phyloP scores from a whole-genome alignment of 2,329 filamentous ascomycete genomes.

The Aspergillus sp. region DNA sequence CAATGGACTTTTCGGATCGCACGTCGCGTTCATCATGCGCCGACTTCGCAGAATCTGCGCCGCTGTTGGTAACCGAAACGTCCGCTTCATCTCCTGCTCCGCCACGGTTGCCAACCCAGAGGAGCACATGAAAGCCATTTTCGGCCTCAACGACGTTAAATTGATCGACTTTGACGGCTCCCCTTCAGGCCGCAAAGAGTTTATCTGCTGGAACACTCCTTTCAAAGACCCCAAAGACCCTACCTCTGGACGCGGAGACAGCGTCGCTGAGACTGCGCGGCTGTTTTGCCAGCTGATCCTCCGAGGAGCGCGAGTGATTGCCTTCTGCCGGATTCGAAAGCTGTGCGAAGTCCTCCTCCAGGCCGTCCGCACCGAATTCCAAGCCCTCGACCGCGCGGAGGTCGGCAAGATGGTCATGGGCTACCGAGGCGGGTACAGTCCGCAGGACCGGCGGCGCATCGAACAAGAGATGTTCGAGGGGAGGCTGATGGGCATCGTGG shows the following conservation, averaged over 20 bases:
- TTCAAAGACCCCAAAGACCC: constrained; percentile 87
- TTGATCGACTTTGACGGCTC: constrained; percentile 90
- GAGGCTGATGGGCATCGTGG: constrained; percentile 86
- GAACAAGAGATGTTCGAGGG: constrained; percentile 97
- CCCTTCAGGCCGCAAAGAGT: constrained; percentile 88
- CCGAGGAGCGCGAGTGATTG: constrained; percentile 84
- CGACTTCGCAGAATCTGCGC: constrained; percentile 83
- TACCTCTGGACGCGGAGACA: constrained; percentile 78
- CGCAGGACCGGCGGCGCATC: constrained; percentile 82
- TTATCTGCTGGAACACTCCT: constrained; percentile 96
- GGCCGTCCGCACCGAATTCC: constrained; percentile 75
- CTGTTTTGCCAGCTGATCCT: constrained; percentile 88
- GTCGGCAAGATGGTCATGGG: constrained; percentile 83
- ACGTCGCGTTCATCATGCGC: constrained; percentile 93
- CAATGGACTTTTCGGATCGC: constrained; percentile 89
- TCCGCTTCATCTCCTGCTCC: constrained; percentile 93
- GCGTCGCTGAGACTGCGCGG: constrained; percentile 79
- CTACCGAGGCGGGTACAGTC: constrained; percentile 91
- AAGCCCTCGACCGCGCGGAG: constrained; percentile 68
- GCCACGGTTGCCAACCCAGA: constrained; percentile 92
- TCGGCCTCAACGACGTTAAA: constrained; percentile 76
- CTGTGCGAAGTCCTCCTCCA: constrained; percentile 82
- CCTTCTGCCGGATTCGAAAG: constrained; percentile 84
- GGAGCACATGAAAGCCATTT: constrained; percentile 91
- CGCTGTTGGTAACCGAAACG: constrained; percentile 76